These are phyloP conservation scores for Kurtzmaniella fragi DNA, from an alignment of 805 yeast genomes.

Conservation along the genomic window DNA sequence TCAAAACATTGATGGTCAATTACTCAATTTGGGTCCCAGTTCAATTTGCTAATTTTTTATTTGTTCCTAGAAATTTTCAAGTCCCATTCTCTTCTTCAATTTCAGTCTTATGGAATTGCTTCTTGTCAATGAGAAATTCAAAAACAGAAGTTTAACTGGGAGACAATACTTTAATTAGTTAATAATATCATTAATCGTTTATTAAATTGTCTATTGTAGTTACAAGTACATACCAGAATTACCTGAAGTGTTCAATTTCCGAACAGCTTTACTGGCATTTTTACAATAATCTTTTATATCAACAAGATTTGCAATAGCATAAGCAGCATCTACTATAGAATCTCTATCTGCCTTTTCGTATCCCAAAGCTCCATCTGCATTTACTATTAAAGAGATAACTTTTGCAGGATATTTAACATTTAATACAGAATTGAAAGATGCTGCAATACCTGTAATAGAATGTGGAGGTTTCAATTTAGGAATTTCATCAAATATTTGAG, in stretches of 20 bases:
- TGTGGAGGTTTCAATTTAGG: constrained; percentile 53
- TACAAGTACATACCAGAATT: constrained; percentile 27
- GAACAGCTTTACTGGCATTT: constrained; percentile 12
- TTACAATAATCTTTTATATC: constrained; percentile 9
- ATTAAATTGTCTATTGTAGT: background rate
- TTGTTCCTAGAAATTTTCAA: constrained; percentile 69
- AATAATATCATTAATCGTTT: background rate
- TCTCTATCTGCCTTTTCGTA: constrained; percentile 49
- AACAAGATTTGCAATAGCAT: constrained; percentile 10
- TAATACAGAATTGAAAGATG: constrained; percentile 33
- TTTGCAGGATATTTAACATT: constrained; percentile 2
- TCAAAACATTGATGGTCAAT: constrained; percentile 63
- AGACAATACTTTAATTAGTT: background rate
- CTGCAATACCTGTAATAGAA: constrained; percentile 54
- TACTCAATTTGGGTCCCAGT: constrained; percentile 80
- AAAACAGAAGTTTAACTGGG: constrained; percentile 5
- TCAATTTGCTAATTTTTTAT: constrained; percentile 67
- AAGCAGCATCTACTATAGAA: constrained; percentile 31
- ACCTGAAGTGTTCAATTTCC: constrained; percentile 20
- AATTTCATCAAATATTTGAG: constrained; percentile 6
- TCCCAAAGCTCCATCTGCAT: constrained; percentile 61
- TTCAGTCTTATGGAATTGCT: constrained; percentile 93
- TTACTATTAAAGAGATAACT: constrained; percentile 27
- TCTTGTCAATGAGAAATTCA: constrained; percentile 70
- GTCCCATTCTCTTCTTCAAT: constrained; percentile 86